A percentile compares a stretch with the other conserved stretches of the same genome.
phyloP scores from a whole-genome alignment of 1,284 basidiomycete genomes.

The Ustilago hordei region DNA sequence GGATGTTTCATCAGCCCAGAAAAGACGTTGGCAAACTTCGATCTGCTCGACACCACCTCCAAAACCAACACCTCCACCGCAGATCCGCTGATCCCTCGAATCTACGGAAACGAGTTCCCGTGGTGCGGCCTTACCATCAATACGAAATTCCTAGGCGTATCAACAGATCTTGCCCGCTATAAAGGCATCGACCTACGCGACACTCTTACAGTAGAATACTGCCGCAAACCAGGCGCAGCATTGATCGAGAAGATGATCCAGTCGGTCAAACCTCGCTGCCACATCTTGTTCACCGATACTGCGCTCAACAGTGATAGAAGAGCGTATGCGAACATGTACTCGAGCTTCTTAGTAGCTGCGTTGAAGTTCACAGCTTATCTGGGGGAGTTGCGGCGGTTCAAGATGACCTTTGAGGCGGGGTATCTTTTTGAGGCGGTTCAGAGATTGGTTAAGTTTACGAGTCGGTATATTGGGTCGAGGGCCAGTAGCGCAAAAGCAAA shows the following conservation, averaged over 20 bases:
- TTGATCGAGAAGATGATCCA: conserved; percentile 65
- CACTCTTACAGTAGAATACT: conserved; percentile 67
- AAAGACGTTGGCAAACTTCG: conserved; percentile 88
- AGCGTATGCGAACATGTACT: conserved; percentile 84
- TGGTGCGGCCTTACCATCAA: conserved; percentile 66
- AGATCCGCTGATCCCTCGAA: conserved; percentile 58
- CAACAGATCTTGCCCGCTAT: conserved; percentile 57
- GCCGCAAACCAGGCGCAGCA: conserved; percentile 56
- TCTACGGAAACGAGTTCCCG: conserved; percentile 51
- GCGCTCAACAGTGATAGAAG: conserved; percentile 77
- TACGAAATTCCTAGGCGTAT: conserved; percentile 52
- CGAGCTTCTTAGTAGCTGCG: conserved; percentile 84
- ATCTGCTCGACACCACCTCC: conserved; percentile 76
- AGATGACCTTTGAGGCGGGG: conserved; percentile 13
- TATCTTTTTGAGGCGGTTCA: conserved; percentile 27
- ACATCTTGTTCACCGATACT: conserved; percentile 82
- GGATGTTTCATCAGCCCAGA: conserved; percentile 88
- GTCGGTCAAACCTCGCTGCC: conserved; percentile 67
- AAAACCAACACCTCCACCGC: not conserved
- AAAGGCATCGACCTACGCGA: conserved; percentile 63
- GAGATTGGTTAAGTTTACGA: conserved; percentile 38
- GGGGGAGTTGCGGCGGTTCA: conserved; percentile 75
- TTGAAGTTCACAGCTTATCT: conserved; percentile 87
- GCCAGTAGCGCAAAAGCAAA: conserved; percentile 23
- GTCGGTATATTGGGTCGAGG: conserved; percentile 30